A percentile compares a stretch with the other conserved stretches of the same genome.
phyloP scores from a whole-genome alignment of 129 eudicot genomes.

The Flaveria sonorensis region DNA sequence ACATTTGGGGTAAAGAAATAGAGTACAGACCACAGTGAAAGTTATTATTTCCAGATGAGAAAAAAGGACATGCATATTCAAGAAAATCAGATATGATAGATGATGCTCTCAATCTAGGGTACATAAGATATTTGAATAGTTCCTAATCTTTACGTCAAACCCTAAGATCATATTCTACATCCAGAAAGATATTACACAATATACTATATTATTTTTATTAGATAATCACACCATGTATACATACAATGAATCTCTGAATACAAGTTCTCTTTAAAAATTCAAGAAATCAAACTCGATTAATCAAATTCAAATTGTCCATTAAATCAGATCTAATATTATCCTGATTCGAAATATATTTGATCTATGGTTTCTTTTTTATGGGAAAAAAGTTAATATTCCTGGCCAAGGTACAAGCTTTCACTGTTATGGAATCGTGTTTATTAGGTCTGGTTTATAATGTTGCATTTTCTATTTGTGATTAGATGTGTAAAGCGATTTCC shows the following conservation, averaged over 20 bases:
- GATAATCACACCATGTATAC: not conserved
- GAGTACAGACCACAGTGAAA: slow-evolving; percentile 16
- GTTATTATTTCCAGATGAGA: slow-evolving; percentile 22
- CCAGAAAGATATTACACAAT: slow-evolving; percentile 36
- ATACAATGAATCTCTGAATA: slow-evolving; percentile 28
- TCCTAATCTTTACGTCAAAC: slow-evolving; percentile 32
- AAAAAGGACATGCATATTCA: slow-evolving; percentile 25
- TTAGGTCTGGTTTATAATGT: not conserved
- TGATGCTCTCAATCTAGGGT: slow-evolving; percentile 45
- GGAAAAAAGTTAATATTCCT: slow-evolving; percentile 7
- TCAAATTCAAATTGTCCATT: not conserved
- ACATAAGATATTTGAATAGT: slow-evolving; percentile 45
- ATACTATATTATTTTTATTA: slow-evolving; percentile 28
- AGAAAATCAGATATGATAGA: slow-evolving; percentile 39
- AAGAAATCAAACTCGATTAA: slow-evolving; percentile 3
- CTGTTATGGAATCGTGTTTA: not conserved
- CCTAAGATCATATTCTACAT: slow-evolving; percentile 27
- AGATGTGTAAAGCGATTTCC: too few relatives aligned
- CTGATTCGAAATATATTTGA: not conserved
- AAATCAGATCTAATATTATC: not conserved
- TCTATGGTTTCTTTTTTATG: not conserved
- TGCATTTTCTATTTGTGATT: too few relatives aligned
- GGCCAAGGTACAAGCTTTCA: not conserved
- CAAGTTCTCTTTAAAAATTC: slow-evolving; percentile 17
- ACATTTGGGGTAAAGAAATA: slow-evolving; percentile 17